These are phyloP conservation scores for Rubia balearica DNA, from an alignment of 305 asterid genomes.

Conservation along the genomic window DNA sequence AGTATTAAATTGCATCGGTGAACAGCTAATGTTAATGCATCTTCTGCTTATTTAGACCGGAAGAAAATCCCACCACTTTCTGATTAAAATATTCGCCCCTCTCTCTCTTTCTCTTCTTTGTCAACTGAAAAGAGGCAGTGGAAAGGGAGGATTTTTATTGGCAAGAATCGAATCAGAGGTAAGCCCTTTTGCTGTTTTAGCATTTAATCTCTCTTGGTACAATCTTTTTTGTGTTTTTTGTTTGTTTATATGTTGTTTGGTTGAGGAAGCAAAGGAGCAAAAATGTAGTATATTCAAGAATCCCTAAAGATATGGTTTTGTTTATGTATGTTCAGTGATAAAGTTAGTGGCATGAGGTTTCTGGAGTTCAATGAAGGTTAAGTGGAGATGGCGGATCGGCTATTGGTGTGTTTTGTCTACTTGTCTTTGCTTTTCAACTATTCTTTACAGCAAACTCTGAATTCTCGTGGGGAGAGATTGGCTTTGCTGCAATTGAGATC, in stretches of 20 bases:
- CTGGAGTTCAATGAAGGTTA: slow-evolving; percentile 40
- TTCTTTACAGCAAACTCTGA: slow-evolving; percentile 24
- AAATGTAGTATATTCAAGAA: slow-evolving; percentile 21
- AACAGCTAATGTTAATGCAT: slow-evolving; percentile 9
- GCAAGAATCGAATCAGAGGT: slow-evolving; percentile 42
- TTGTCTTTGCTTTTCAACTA: slow-evolving; percentile 29
- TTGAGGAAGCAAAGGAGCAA: slow-evolving; percentile 8
- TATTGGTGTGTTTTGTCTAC: slow-evolving; percentile 21
- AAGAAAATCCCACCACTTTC: slow-evolving; percentile 13
- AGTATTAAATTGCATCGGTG: background rate
- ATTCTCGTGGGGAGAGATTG: slow-evolving; percentile 30
- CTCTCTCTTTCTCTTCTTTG: slow-evolving; percentile 39
- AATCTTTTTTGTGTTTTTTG: background rate
- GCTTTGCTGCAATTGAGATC: slow-evolving; percentile 50
- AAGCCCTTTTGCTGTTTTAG: slow-evolving; percentile 9
- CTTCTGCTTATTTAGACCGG: slow-evolving; percentile 13
- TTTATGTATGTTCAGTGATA: slow-evolving; percentile 4
- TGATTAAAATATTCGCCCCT: slow-evolving; percentile 23
- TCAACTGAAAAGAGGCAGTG: slow-evolving; percentile 31
- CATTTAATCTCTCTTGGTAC: background rate
- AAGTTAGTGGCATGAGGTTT: slow-evolving; percentile 16
- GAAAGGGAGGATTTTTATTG: slow-evolving; percentile 10
- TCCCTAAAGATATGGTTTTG: slow-evolving; percentile 11
- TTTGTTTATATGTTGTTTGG: background rate
- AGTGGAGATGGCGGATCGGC: slow-evolving; percentile 38